Conservation (phyloP, 2,329 filamentous ascomycete genomes). For the Gyromitra esculenta region DNA sequence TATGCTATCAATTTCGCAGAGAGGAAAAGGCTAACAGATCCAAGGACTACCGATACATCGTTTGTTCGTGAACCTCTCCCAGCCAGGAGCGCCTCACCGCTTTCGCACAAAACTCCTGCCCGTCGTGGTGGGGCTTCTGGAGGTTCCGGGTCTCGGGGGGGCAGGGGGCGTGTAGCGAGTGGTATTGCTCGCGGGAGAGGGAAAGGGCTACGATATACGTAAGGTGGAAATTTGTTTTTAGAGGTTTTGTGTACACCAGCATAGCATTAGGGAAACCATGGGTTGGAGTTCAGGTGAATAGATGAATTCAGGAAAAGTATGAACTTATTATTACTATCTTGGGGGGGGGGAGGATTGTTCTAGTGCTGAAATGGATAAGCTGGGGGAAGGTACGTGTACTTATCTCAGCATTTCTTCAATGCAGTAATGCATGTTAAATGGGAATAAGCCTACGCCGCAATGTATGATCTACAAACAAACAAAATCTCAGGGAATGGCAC, state of each 20-base stretch:
- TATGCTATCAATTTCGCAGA: background rate
- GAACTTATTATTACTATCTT: background rate
- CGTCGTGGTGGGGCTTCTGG: constrained; percentile 50
- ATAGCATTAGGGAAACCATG: background rate
- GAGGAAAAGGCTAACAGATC: constrained; percentile 52
- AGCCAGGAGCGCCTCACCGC: constrained; percentile 62
- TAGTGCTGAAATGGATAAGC: background rate
- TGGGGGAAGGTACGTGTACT: background rate
- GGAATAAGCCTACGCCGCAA: too few relatives aligned
- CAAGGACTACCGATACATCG: constrained; percentile 86
- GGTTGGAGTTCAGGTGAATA: constrained; percentile 9
- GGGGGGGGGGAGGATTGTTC: too few relatives aligned
- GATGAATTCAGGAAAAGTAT: background rate
- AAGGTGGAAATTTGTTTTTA: background rate
- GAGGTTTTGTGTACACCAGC: background rate
- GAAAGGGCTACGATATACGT: background rate
- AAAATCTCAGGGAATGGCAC: too few relatives aligned
- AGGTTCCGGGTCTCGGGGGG: constrained; percentile 47
- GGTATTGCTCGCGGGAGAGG: constrained; percentile 57
- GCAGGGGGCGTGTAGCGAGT: constrained; percentile 52
- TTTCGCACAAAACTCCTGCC: constrained; percentile 46
- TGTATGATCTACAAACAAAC: too few relatives aligned
- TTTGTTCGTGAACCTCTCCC: constrained; percentile 84
- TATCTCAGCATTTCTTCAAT: too few relatives aligned
- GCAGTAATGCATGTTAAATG: too few relatives aligned